A percentile compares a stretch with the other conserved stretches of the same genome.
phyloP scores from a whole-genome alignment of 495 filamentous ascomycete species.

The Sabuloglossum arenarium region DNA sequence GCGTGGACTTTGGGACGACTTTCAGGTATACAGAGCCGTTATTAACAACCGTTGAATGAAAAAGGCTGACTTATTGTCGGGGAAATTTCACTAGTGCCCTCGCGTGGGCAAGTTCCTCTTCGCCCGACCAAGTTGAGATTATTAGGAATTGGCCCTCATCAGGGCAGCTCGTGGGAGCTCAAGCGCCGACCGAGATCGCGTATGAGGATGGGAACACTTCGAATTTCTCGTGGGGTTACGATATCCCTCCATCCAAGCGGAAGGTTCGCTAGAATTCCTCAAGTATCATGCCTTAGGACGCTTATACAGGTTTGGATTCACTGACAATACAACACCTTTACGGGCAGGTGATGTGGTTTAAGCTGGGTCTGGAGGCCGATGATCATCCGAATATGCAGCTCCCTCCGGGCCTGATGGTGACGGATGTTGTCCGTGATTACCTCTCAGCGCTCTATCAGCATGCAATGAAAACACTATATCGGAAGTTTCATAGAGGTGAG shows the following conservation, averaged over 20 bases:
- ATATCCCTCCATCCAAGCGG: not conserved
- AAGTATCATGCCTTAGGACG: not conserved
- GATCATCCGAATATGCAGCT: not conserved
- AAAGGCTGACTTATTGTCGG: not conserved
- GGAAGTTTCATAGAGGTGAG: not conserved
- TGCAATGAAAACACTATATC: not conserved
- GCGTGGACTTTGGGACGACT: conserved; percentile 22
- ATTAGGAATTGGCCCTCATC: not conserved
- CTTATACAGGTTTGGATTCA: not conserved
- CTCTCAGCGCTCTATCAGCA: not conserved
- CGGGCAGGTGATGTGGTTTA: not conserved
- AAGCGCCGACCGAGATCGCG: conserved; percentile 20
- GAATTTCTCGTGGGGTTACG: not conserved
- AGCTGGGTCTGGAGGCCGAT: not conserved
- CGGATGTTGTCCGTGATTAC: not conserved
- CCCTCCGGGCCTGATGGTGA: not conserved
- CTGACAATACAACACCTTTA: not conserved
- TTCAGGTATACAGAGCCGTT: conserved; percentile 12
- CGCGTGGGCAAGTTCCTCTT: not conserved
- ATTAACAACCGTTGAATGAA: conserved; percentile 12
- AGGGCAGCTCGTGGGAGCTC: not conserved
- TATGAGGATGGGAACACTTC: conserved; percentile 11
- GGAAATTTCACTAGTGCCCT: not conserved
- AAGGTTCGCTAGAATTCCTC: not conserved
- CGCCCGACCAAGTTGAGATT: conserved; percentile 20